Evolutionary conservation across 2,329 filamentous ascomycete genomes (phyloP).

Genomic region (Rutstroemia sp.): DNA sequence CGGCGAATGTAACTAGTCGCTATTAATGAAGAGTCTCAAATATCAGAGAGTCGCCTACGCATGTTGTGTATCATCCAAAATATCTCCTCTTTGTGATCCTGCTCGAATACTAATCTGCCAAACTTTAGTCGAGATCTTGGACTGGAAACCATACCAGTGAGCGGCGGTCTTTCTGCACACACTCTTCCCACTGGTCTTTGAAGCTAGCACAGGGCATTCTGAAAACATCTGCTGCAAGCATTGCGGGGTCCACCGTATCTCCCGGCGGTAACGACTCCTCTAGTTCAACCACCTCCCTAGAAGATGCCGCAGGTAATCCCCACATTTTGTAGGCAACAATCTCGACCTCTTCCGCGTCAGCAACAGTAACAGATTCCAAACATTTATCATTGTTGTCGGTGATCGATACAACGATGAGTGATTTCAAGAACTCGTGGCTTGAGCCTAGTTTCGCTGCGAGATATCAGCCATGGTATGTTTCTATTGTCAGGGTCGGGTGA

Average conservation of each 20-base stretch:
- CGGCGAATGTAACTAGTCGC: slow-evolving; percentile 18
- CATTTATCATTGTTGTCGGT: too few relatives aligned
- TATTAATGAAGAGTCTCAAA: background rate
- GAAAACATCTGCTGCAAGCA: slow-evolving; percentile 21
- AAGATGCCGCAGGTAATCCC: too few relatives aligned
- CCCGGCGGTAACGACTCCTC: too few relatives aligned
- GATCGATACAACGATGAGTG: too few relatives aligned
- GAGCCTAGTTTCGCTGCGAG: too few relatives aligned
- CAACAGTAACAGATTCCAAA: too few relatives aligned
- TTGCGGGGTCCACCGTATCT: slow-evolving; percentile 1
- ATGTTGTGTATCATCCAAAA: slow-evolving; percentile 27
- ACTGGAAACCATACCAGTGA: background rate
- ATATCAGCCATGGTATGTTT: too few relatives aligned
- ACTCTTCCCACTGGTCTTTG: slow-evolving; percentile 25
- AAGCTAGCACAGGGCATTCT: slow-evolving; percentile 23
- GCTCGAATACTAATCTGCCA: slow-evolving; percentile 26
- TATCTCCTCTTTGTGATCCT: slow-evolving; percentile 24
- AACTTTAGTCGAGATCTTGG: background rate
- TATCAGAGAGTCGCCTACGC: slow-evolving; percentile 11
- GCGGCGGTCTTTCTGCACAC: background rate
- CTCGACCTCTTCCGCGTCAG: too few relatives aligned
- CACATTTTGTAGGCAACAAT: too few relatives aligned
- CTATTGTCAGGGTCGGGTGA: too few relatives aligned
- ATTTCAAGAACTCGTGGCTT: too few relatives aligned
- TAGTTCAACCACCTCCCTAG: too few relatives aligned